phyloP scores from a whole-genome alignment of 1,139 yeast genomes.

The Magnusiomyces tetraspermus region DNA sequence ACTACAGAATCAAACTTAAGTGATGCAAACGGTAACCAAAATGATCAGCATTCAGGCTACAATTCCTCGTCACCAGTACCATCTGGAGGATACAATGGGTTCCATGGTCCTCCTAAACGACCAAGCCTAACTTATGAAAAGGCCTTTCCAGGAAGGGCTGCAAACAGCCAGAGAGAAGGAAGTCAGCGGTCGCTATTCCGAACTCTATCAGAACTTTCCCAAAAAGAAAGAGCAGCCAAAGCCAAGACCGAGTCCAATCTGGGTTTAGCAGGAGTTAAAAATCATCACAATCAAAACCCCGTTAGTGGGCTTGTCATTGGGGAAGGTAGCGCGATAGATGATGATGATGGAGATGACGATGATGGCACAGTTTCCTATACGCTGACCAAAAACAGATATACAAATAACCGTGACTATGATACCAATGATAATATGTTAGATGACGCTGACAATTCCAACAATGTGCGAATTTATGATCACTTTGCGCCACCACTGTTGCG shows the following conservation, averaged over 20 bases:
- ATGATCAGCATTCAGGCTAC: too few relatives aligned
- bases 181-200: too few relatives aligned
- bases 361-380: neutral
- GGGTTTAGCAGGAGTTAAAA: too few relatives aligned
- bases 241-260: too few relatives aligned
- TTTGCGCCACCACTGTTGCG: neutral
- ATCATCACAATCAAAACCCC: neutral
- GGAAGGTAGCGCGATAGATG: neutral
- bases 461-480: slow-evolving; percentile 3
- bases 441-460: neutral
- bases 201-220: too few relatives aligned
- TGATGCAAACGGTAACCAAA: too few relatives aligned
- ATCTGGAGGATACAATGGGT: neutral
- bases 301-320: neutral
- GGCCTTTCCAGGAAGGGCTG: too few relatives aligned
- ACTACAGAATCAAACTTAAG: neutral
- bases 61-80: neutral
- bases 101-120: neutral
- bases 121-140: neutral
- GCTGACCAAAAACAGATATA: too few relatives aligned
- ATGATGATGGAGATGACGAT: neutral
- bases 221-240: too few relatives aligned
- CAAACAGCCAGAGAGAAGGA: too few relatives aligned
- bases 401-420: neutral
- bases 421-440: neutral